Conservation (phyloP, 2,329 filamentous ascomycete species). For the Aureobasidium namibiae region DNA sequence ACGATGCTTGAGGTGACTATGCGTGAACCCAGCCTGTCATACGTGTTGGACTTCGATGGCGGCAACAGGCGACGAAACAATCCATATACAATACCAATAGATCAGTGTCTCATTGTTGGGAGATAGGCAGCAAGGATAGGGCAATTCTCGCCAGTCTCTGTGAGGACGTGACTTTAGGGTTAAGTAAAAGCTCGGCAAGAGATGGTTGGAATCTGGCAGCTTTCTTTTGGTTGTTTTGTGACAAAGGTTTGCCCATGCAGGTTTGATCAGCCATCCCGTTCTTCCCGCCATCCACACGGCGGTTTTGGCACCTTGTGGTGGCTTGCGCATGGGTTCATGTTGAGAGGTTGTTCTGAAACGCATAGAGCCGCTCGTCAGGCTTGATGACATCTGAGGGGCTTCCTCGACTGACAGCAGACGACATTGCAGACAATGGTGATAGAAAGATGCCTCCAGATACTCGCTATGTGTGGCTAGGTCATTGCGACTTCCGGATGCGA, state of each 20-base stretch:
- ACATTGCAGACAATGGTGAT: background rate
- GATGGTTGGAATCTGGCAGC: background rate
- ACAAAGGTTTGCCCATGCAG: background rate
- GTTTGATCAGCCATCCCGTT: slow-evolving; percentile 8
- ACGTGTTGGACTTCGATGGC: background rate
- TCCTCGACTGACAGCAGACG: background rate
- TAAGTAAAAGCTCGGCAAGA: background rate
- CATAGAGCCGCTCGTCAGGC: background rate
- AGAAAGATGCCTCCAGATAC: background rate
- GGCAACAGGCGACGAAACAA: background rate
- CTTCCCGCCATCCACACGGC: background rate
- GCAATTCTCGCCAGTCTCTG: background rate
- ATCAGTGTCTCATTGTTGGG: background rate
- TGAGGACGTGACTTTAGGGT: background rate
- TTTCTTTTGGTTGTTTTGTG: background rate
- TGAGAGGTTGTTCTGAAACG: slow-evolving; percentile 6
- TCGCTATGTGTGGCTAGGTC: background rate
- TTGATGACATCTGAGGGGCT: background rate
- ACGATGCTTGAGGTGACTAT: background rate
- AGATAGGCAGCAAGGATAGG: background rate
- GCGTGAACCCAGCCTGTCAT: too few relatives aligned
- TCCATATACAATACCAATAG: background rate
- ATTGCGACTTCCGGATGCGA: background rate
- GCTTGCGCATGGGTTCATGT: slow-evolving; percentile 6
- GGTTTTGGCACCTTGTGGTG: background rate